phyloP scores from a whole-genome alignment of 495 filamentous ascomycete species.

The Geoglossum glabrum region DNA sequence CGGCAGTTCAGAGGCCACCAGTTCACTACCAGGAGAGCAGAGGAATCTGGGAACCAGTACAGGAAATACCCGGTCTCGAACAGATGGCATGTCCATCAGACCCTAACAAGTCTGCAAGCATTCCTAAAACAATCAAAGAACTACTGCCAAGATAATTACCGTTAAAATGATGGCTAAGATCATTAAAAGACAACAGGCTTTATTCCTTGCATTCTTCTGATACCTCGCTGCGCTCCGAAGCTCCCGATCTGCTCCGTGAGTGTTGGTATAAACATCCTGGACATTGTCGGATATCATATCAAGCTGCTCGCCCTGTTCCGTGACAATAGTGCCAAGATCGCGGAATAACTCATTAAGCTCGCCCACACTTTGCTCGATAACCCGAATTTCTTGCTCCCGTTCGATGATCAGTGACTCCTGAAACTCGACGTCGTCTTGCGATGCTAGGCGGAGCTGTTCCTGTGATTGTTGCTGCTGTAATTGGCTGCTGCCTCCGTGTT shows the following conservation, averaged over 20 bases:
- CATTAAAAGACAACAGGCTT: constrained; percentile 81
- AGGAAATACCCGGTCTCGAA: not conserved
- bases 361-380: constrained; percentile 88
- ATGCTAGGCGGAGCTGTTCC: constrained; percentile 59
- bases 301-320: constrained; percentile 75
- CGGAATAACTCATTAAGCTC: constrained; percentile 93
- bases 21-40: too few relatives aligned
- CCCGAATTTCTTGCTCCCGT: constrained; percentile 86
- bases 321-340: constrained; percentile 90
- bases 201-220: constrained; percentile 82
- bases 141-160: constrained; percentile 71
- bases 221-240: constrained; percentile 64
- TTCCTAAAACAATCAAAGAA: constrained; percentile 19
- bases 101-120: not conserved
- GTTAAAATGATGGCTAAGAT: constrained; percentile 74
- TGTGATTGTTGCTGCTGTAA: constrained; percentile 47
- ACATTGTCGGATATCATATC: constrained; percentile 83
- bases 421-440: constrained; percentile 93
- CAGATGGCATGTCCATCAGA: not conserved
- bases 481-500: constrained; percentile 11
- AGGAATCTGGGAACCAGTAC: too few relatives aligned
- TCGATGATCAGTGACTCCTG: constrained; percentile 90
- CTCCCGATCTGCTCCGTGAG: constrained; percentile 67
- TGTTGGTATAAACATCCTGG: constrained; percentile 55
- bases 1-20: too few relatives aligned